Base-by-base conservation (phyloP, 2,329 filamentous ascomycete genomes). In the Nannizziopsis arthrosporioides region DNA sequence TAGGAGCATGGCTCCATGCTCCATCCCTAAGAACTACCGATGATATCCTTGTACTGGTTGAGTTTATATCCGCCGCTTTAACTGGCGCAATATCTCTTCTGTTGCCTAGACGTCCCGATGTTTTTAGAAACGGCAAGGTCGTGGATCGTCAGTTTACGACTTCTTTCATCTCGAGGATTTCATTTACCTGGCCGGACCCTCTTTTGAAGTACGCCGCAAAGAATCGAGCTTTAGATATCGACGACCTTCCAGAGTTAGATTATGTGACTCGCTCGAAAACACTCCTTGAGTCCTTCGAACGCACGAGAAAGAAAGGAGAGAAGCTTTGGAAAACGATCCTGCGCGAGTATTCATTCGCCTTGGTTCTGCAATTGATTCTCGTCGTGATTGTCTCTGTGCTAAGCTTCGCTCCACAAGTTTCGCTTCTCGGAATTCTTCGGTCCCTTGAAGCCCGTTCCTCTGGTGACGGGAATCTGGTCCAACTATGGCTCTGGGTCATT, bases 351-450 rank as follows among this genome's bases (percentile, higher is more conserved):
- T 74, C 74, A 51, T 62, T 62, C 18, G 61, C 69, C 0, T 70
- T 89, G 35, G 55, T 70, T 1, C 48, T 76, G 7, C 84, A 88
- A 63, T 80, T 76, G 68, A 40, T 65, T 1, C 59, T 84, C 6
- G 78, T 77, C 10, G 51, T 78, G 1, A 52, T 72, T 5, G 70
- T 73, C 15, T 75, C 76, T 7, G 55, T 81, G 27, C 56, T 83
- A n/a, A 78, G 78, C 48, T 80, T 88, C 50, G 74, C 77, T 0
- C 85, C 85, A 0, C 85, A 86, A 57, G 77, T 81, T 61, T 75
- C 80, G 22, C 77, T 85, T 53, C 71, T 81, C 49, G 74, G 76
- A 41, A 74, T 90, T 10, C 72, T 90, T 15, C 71, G 71, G 31
- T 71, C 76, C 1, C 70, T 90, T 7, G 84, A 90, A 62, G 61